Percentiles rank a stretch among this genome's conserved stretches.
phyloP scores from a whole-genome alignment of 2,329 filamentous ascomycete genomes.

The Penicillium sp. region DNA sequence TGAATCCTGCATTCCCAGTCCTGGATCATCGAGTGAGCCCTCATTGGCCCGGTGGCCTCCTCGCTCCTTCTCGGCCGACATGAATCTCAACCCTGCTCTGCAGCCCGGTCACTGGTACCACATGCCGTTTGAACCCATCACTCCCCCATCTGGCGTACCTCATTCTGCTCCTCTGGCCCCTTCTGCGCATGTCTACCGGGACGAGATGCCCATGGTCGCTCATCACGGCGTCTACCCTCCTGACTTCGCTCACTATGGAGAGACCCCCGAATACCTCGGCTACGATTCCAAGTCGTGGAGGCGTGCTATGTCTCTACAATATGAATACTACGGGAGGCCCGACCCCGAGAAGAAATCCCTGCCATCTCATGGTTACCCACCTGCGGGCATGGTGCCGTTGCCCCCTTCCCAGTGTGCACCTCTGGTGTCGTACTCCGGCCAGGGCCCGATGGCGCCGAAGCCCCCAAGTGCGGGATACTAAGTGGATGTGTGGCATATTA shows the following conservation, averaged over 20 bases:
- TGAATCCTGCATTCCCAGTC: slow-evolving; percentile 29
- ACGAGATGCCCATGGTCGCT: slow-evolving; percentile 25
- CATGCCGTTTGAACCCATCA: slow-evolving; percentile 27
- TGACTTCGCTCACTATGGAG: slow-evolving; percentile 20
- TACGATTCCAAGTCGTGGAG: slow-evolving; percentile 30
- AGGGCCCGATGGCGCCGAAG: slow-evolving; percentile 22
- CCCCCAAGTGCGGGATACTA: slow-evolving; percentile 26
- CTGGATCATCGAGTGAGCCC: slow-evolving; percentile 23
- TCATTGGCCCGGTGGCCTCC: slow-evolving; percentile 16
- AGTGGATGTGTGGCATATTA: slow-evolving; percentile 1
- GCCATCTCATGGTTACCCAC: slow-evolving; percentile 7
- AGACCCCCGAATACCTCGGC: slow-evolving; percentile 18
- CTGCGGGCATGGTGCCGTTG: slow-evolving; percentile 20
- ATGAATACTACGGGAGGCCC: slow-evolving; percentile 14
- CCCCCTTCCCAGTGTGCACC: slow-evolving; percentile 29
- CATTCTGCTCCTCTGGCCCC: slow-evolving; percentile 20
- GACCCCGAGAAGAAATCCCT: slow-evolving; percentile 13
- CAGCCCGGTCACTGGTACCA: slow-evolving; percentile 31
- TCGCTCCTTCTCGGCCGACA: slow-evolving; percentile 22
- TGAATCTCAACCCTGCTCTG: slow-evolving; percentile 20
- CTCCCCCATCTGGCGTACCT: slow-evolving; percentile 20
- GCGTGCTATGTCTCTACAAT: slow-evolving; percentile 29
- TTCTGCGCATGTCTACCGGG: slow-evolving; percentile 26
- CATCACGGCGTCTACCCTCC: slow-evolving; percentile 20
- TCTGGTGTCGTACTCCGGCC: slow-evolving; percentile 27